phyloP scores from a whole-genome alignment of 2,329 filamentous ascomycete genomes.

The Dryadomyces sulphureus region DNA sequence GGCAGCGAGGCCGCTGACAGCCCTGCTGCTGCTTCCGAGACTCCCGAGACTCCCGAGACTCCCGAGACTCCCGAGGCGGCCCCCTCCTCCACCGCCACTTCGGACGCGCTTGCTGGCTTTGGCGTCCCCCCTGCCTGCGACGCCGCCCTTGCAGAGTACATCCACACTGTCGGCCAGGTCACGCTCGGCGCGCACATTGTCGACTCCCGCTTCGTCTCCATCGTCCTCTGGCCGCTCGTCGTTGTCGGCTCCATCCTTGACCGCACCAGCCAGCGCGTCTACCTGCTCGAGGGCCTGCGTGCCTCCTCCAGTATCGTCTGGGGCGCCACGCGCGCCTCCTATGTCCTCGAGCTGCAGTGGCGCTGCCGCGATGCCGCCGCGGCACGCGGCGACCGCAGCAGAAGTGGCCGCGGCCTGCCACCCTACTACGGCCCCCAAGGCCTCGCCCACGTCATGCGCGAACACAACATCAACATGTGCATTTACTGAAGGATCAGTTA shows the following conservation, averaged over 20 bases:
- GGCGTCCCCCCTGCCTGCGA: neutral
- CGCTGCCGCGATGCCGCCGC: neutral
- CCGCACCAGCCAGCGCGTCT: constrained; percentile 5
- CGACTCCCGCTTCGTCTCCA: constrained; percentile 8
- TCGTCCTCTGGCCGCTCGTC: constrained; percentile 11
- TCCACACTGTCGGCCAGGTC: constrained; percentile 8
- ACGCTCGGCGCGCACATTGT: constrained; percentile 7
- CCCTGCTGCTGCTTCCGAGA: neutral
- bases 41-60: neutral
- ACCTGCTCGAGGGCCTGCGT: constrained; percentile 8
- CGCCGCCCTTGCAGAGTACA: constrained; percentile 5
- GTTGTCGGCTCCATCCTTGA: constrained; percentile 9
- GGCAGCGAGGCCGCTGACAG: neutral
- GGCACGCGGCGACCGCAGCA: neutral
- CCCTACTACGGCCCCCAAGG: neutral
- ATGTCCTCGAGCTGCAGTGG: constrained; percentile 2
- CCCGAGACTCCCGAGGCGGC: neutral
- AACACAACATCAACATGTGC: neutral
- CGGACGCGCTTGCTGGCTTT: neutral
- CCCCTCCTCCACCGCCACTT: neutral
- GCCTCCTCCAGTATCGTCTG: constrained; percentile 5
- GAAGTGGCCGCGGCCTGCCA: neutral
- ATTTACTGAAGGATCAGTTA: neutral
- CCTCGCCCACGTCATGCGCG: neutral
- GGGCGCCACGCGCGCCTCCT: constrained; percentile 7